Percentiles rank a stretch among this genome's conserved stretches.
These are phyloP conservation scores for Sclerotinia sclerotiorum DNA, from an alignment of 2,329 filamentous ascomycete species.

Conservation along the genomic window DNA sequence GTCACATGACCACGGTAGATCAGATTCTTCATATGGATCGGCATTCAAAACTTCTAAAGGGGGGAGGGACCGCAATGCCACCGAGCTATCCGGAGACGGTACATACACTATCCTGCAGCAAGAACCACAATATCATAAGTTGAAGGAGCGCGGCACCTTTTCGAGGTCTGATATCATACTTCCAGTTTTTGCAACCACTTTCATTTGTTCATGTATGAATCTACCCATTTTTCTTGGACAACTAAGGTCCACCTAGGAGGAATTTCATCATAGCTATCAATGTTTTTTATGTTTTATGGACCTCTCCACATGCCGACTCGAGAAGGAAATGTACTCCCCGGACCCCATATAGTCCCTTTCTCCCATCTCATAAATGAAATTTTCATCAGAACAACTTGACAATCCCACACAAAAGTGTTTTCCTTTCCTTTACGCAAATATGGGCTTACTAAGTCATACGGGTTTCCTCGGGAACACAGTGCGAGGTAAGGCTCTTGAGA, in stretches of 20 bases:
- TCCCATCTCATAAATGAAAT: constrained; percentile 14
- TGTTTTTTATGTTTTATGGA: constrained; percentile 14
- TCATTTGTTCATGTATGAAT: background rate
- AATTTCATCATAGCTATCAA: constrained; percentile 21
- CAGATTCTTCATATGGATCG: constrained; percentile 7
- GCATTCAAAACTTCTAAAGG: background rate
- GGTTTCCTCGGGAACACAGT: constrained; percentile 20
- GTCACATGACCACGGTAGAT: constrained; percentile 18
- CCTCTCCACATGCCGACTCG: background rate
- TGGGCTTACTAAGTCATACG: constrained; percentile 23
- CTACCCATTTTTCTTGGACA: constrained; percentile 14
- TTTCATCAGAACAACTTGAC: background rate
- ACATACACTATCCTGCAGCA: constrained; percentile 8
- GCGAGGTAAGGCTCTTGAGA: constrained; percentile 22
- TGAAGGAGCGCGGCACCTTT: constrained; percentile 14
- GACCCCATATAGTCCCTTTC: constrained; percentile 20
- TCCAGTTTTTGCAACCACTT: background rate
- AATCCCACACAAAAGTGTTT: background rate
- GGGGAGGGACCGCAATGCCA: constrained; percentile 18
- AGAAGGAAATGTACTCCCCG: constrained; percentile 9
- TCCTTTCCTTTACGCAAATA: background rate
- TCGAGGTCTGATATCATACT: constrained; percentile 21
- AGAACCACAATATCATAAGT: background rate
- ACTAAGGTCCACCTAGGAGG: background rate
- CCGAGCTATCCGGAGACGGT: constrained; percentile 16